phyloP scores from a whole-genome alignment of 1,284 basidiomycete species.

The Malassezia caprae region DNA sequence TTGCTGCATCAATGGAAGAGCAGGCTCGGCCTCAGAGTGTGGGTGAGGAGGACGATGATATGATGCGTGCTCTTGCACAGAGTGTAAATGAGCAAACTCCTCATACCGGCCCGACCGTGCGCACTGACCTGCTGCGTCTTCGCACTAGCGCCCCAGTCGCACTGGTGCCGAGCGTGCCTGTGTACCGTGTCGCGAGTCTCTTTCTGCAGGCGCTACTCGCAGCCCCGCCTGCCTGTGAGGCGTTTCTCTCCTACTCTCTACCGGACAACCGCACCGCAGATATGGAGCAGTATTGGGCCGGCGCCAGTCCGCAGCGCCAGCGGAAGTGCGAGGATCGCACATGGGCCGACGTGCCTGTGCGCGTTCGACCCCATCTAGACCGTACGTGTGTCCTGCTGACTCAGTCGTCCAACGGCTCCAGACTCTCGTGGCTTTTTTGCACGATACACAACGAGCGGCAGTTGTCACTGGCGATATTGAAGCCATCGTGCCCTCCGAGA shows the following conservation, averaged over 20 bases:
- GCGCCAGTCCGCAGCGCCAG: background rate
- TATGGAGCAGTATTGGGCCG: constrained; percentile 9
- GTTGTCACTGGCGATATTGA: constrained; percentile 10
- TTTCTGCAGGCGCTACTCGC: constrained; percentile 12
- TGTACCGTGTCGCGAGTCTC: background rate
- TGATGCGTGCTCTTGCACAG: constrained; percentile 15
- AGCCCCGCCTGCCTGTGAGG: background rate
- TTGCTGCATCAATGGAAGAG: constrained; percentile 11
- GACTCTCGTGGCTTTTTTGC: constrained; percentile 1
- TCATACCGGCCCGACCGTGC: background rate
- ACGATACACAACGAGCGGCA: constrained; percentile 2
- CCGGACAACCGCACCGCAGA: background rate
- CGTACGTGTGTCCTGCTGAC: background rate
- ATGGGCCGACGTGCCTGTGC: background rate
- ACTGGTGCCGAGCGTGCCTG: constrained; percentile 7
- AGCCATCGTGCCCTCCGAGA: constrained; percentile 1
- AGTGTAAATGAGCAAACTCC: constrained; percentile 4
- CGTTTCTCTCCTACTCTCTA: background rate
- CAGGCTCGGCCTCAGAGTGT: background rate
- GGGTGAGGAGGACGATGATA: constrained; percentile 7
- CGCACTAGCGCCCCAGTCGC: constrained; percentile 6
- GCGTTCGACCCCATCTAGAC: background rate
- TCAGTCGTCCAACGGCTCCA: constrained; percentile 14
- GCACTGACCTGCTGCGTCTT: background rate
- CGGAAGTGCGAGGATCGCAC: background rate